phyloP scores from a whole-genome alignment of 768 basidiomycete genomes.

The Mycena rosella region DNA sequence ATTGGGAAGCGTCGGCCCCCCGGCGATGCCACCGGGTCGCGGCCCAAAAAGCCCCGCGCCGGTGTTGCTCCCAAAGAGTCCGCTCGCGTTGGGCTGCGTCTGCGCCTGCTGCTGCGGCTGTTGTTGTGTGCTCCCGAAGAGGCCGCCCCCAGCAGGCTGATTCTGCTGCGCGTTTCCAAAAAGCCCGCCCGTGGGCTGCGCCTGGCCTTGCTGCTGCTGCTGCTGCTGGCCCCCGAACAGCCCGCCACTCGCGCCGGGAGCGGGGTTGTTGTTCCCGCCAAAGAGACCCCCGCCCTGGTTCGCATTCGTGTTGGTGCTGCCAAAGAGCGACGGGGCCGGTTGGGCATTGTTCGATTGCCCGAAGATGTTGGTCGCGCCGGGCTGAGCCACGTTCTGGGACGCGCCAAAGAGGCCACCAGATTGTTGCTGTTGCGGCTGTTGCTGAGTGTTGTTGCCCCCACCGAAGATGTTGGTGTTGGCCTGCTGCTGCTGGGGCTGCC shows the following conservation, averaged over 20 bases:
- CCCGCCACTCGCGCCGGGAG: slow-evolving; percentile 37
- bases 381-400: slow-evolving; percentile 34
- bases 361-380: slow-evolving; percentile 15
- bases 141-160: slow-evolving; percentile 37
- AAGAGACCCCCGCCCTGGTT: slow-evolving; percentile 41
- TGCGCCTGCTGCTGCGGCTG: slow-evolving; percentile 40
- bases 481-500: slow-evolving; percentile 28
- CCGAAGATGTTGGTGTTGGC: slow-evolving; percentile 17
- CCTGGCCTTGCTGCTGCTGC: slow-evolving; percentile 33
- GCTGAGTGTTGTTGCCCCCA: not conserved
- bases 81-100: slow-evolving; percentile 34
- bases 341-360: slow-evolving; percentile 24
- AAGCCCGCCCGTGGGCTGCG: slow-evolving; percentile 39
- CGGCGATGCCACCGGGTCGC: slow-evolving; percentile 19
- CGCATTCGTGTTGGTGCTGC: slow-evolving; percentile 19
- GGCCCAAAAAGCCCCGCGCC: slow-evolving; percentile 49
- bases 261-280: slow-evolving; percentile 33
- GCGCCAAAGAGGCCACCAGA: slow-evolving; percentile 26
- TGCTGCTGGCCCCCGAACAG: slow-evolving; percentile 43
- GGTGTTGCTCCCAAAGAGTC: slow-evolving; percentile 49
- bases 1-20: slow-evolving; percentile 42
- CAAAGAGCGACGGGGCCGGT: slow-evolving; percentile 36
- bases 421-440: slow-evolving; percentile 14
- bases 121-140: slow-evolving; percentile 42
- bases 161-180: slow-evolving; percentile 47